Conservation (phyloP, 2,329 filamentous ascomycete species). For the Mycosphaerella sp. region DNA sequence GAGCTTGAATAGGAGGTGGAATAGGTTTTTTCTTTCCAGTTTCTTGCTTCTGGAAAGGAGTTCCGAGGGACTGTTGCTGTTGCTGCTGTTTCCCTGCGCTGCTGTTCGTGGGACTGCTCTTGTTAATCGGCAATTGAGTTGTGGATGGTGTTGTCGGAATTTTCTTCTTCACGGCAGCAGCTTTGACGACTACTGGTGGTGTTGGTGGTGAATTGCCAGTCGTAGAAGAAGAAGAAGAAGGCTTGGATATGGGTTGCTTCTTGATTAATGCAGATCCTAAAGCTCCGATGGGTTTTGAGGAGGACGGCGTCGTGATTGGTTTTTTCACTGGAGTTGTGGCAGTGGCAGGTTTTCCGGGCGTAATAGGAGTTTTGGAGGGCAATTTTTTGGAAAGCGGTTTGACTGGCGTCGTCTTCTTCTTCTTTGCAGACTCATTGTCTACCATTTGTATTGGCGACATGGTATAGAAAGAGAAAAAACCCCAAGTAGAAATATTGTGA, state of each 20-base stretch:
- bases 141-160: constrained; percentile 8
- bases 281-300: not conserved
- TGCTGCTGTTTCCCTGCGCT: no score
- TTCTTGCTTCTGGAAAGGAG: not conserved
- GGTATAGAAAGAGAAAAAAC: constrained; percentile 11
- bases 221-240: not conserved
- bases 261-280: constrained; percentile 11
- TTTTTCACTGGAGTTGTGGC: constrained; percentile 22
- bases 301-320: constrained; percentile 10
- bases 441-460: constrained; percentile 32
- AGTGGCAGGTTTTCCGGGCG: constrained; percentile 14
- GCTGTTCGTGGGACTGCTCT: no score
- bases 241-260: constrained; percentile 8
- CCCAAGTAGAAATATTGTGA: no score
- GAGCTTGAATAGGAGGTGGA: constrained; percentile 17
- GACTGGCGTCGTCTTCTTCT: constrained; percentile 21
- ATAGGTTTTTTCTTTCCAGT: constrained; percentile 17
- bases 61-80: constrained; percentile 8
- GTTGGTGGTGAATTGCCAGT: no score
- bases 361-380: constrained; percentile 13
- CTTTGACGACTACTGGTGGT: constrained; percentile 14
- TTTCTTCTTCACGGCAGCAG: constrained; percentile 9
- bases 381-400: constrained; percentile 18
- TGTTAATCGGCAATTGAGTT: not conserved
- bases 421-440: constrained; percentile 26